These are phyloP conservation scores for Lachnellula cervina DNA, from an alignment of 2,329 filamentous ascomycete genomes.

Conservation along the genomic window DNA sequence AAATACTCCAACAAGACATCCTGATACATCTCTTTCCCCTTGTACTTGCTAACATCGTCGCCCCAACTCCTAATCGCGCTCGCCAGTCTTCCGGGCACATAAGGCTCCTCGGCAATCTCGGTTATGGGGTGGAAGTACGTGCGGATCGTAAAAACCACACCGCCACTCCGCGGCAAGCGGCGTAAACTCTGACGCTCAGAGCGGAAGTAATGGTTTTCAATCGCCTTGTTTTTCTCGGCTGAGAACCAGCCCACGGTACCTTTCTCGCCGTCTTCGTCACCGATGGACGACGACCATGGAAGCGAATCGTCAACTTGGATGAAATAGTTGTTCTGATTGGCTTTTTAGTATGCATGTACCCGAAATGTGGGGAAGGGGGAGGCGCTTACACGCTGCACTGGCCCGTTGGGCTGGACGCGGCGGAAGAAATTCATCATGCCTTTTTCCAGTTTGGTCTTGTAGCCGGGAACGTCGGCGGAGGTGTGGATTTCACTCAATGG, in stretches of 20 bases:
- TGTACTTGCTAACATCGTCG: constrained; percentile 70
- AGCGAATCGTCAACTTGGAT: constrained; percentile 77
- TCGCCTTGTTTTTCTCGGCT: constrained; percentile 66
- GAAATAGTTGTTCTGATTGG: constrained; percentile 74
- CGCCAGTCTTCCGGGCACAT: constrained; percentile 73
- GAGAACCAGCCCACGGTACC: constrained; percentile 63
- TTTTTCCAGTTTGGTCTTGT: constrained; percentile 64
- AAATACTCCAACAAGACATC: constrained; percentile 72
- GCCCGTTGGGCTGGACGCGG: constrained; percentile 61
- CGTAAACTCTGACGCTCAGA: constrained; percentile 61
- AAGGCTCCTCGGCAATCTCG: constrained; percentile 57
- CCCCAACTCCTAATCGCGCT: constrained; percentile 79
- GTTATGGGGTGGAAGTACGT: constrained; percentile 56
- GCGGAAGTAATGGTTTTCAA: constrained; percentile 71
- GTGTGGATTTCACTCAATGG: constrained; percentile 74
- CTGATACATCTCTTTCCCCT: constrained; percentile 70
- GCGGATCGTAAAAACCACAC: constrained; percentile 58
- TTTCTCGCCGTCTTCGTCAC: constrained; percentile 58
- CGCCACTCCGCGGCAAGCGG: constrained; percentile 48
- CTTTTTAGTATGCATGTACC: constrained; percentile 12
- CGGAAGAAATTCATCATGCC: constrained; percentile 81
- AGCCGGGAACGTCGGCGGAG: constrained; percentile 69
- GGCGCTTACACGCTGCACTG: constrained; percentile 40
- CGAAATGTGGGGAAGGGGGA: not conserved
- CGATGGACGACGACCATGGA: constrained; percentile 73